Conservation (phyloP, 2,329 filamentous ascomycete genomes). For the Aspergillus sp. region DNA sequence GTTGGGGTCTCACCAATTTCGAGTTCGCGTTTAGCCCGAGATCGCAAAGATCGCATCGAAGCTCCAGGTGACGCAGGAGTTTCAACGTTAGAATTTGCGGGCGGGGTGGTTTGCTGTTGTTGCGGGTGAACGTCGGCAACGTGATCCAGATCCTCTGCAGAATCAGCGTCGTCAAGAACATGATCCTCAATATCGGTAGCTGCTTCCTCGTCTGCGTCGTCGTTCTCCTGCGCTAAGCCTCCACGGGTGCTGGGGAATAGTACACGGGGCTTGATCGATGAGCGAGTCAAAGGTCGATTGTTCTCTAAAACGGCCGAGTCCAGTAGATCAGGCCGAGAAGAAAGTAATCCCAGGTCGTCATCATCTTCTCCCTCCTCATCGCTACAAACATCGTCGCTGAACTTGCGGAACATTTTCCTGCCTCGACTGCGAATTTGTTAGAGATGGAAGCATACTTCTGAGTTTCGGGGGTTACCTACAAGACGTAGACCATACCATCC, state of each 20-base stretch:
- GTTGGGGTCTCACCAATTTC: constrained; percentile 26
- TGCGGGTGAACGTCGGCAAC: constrained; percentile 15
- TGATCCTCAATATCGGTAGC: constrained; percentile 55
- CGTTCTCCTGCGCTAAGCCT: constrained; percentile 38
- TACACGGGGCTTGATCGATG: constrained; percentile 60
- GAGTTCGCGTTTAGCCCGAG: constrained; percentile 26
- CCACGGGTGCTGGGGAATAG: constrained; percentile 55
- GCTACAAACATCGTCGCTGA: constrained; percentile 44
- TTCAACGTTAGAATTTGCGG: constrained; percentile 17
- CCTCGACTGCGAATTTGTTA: constrained; percentile 53
- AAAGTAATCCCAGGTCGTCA: constrained; percentile 44
- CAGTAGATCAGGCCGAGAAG: constrained; percentile 39
- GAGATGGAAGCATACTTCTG: constrained; percentile 6
- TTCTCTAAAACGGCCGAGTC: constrained; percentile 28
- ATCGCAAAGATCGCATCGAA: constrained; percentile 34
- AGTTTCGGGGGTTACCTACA: constrained; percentile 50
- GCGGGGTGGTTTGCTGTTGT: constrained; percentile 25
- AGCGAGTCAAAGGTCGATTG: constrained; percentile 56
- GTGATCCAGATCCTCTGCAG: constrained; percentile 18
- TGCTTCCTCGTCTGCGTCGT: constrained; percentile 52
- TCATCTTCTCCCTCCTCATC: constrained; percentile 41
- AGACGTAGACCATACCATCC: constrained; percentile 61
- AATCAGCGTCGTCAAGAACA: constrained; percentile 17
- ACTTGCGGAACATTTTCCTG: constrained; percentile 60
- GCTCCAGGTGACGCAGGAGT: constrained; percentile 34